Base-by-base conservation (phyloP, 2,329 filamentous ascomycete genomes). In the Bipolaris gigantea region DNA sequence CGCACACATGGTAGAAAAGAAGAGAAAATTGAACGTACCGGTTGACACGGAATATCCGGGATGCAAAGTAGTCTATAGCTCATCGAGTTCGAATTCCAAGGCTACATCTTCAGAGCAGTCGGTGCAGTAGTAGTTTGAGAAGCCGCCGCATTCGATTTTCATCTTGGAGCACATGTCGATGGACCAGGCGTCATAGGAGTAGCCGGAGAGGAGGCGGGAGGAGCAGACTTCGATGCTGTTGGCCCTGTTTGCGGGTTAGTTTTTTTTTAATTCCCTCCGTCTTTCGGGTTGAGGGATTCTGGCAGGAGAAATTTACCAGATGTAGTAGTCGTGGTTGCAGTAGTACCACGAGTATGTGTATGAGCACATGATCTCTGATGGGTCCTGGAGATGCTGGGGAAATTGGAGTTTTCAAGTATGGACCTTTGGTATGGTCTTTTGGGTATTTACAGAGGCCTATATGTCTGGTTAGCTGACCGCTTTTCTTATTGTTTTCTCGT, bases 241-340 rank as follows among this genome's bases (percentile, higher is more conserved):
- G 55, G 72, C 66, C 70, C 68, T 71, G 30, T 32, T 46, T 21
- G 21, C 33, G 2, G 9, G 27, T 36, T 48, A 43, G 36, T 15
- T 30, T 30, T 27, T 30, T 1, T n/a, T 30, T 11, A n/a, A 15
- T 32, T 9, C 8, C 8, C 33, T 27, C 21, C 3, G 42, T 35
- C 21, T 39, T 9, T 21, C 32, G 5, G 23, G 32, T 33, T 6
- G 13, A 11, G 25, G 19, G 8, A 21, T 6, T 19, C 8, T 27
- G 10, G 10, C 13, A 19, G 19, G 5, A 21, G 3, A 13, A n/a
- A 41, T 52, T 50, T 50, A 71, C 71, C 76, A 75, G 67, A 79
- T 78, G 66, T 77, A 79, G 67, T 77, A 77, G 62, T 77, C 76
- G 66, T 78, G 76, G 67, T 77, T 77, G 69, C 77, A 79, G 67